Base-by-base conservation (phyloP, 192 early-diverging fungal species). In the Globomyces pollinis-pini region DNA sequence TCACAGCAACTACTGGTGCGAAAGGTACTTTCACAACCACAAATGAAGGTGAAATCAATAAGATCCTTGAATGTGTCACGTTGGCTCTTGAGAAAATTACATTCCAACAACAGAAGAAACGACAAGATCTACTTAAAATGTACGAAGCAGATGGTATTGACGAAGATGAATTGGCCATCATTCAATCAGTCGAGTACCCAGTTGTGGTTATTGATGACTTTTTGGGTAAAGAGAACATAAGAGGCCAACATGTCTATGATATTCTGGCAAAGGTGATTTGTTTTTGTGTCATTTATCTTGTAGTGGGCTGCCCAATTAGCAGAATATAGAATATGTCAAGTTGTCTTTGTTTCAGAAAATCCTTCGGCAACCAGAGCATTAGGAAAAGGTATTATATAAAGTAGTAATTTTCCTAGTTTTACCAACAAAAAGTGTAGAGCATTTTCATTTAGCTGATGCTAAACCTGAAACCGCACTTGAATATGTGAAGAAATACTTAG, bases 171-270 rank as follows among this genome's bases (percentile, higher is more conserved):
- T 18, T 60, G 33, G 23, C 56, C 30, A 42, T 39, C 15, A 50
- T 72, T n/a, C 66, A 65, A 4, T 72, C 74, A 9, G 57, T 79
- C 8, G 61, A 77, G 6, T 83, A 91, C 34, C 96, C 96, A 15
- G 85, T 99, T 23, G 77, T 99, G 18, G 71, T 99, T 7, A 88
- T 99, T 67, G 88, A 91, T 41, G 86, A 85, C 28, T 93, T 85
- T 64, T 75, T 96, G 78, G 72, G 75, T 47, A 84, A 84, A 66
- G 86, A 89, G 31, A 78, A 80, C 12, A 69, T 71, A 45, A 75
- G 78, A 38, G 70, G 81, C 50, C 42, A 77, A 49, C 70, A 77
- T 35, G 49, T 93, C 5, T 88, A 86, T 73, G 78, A 90, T 7
- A 57, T 79, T 29, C 56, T 97, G 38, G 75, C 91, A 12, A 85